phyloP scores from a whole-genome alignment of 306 rosid genomes.

The Urtica urens region DNA sequence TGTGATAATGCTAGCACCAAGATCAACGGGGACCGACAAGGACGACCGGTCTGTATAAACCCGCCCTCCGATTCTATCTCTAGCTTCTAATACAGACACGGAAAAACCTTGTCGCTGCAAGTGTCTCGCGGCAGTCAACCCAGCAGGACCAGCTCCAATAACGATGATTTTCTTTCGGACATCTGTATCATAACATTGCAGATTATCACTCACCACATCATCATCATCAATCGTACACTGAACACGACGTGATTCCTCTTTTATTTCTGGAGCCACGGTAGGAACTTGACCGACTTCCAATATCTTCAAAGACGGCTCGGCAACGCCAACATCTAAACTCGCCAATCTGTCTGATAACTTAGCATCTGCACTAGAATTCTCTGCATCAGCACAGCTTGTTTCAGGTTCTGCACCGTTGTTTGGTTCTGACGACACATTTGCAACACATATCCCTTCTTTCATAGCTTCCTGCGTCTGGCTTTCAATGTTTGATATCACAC shows the following conservation, averaged over 20 bases:
- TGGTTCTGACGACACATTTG: slow-evolving; percentile 16
- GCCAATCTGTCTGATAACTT: slow-evolving; percentile 17
- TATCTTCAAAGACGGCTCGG: slow-evolving; percentile 28
- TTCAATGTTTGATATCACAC: slow-evolving; percentile 19
- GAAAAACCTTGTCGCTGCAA: slow-evolving; percentile 84
- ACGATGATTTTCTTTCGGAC: slow-evolving; percentile 59
- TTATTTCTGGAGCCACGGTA: slow-evolving; percentile 26
- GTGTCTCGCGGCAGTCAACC: slow-evolving; percentile 95
- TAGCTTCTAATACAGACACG: slow-evolving; percentile 77
- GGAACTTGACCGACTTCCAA: slow-evolving; percentile 28
- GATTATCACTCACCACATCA: slow-evolving; percentile 16
- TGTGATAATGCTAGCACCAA: slow-evolving; percentile 99
- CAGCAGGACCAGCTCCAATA: slow-evolving; percentile 99
- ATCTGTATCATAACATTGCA: slow-evolving; percentile 35
- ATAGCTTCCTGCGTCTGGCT: slow-evolving; percentile 25
- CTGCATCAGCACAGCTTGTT: slow-evolving; percentile 23
- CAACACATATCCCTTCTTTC: slow-evolving; percentile 22
- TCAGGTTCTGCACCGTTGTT: slow-evolving; percentile 24
- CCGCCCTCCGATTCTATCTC: slow-evolving; percentile 94
- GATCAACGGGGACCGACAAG: slow-evolving; percentile 97
- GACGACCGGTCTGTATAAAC: slow-evolving; percentile 81
- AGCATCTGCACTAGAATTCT: slow-evolving; percentile 26
- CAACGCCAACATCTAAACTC: slow-evolving; percentile 21
- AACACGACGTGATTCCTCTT: slow-evolving; percentile 27
- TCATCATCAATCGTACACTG: slow-evolving; percentile 29